A percentile compares a stretch with the other conserved stretches of the same genome.
These are phyloP conservation scores for Vicia faba DNA, from an alignment of 306 rosid species.

Conservation along the genomic window DNA sequence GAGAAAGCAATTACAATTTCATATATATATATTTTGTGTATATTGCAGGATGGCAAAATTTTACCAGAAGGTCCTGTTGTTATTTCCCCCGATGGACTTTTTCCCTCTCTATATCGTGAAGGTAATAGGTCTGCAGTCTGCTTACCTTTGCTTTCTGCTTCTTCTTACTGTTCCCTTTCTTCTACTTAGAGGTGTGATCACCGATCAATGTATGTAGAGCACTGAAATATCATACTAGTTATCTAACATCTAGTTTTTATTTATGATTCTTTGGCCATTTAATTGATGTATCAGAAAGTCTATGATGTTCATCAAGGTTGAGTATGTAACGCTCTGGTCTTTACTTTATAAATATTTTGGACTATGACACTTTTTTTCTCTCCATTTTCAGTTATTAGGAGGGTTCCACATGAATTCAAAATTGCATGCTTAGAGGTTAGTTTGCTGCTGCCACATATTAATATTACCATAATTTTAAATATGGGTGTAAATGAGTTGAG, in stretches of 20 bases:
- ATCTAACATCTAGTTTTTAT: conserved; percentile 2
- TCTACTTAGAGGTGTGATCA: conserved; percentile 9
- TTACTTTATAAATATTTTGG: conserved; percentile 23
- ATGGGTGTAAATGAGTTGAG: neutral
- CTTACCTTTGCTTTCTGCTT: conserved; percentile 20
- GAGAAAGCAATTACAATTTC: conserved; percentile 14
- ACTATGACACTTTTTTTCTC: conserved; percentile 30
- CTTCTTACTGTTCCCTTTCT: neutral
- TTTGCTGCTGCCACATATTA: conserved; percentile 28
- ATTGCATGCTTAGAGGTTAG: conserved; percentile 92
- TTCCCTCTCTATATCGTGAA: conserved; percentile 95
- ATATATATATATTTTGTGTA: conserved; percentile 22
- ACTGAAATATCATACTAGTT: neutral
- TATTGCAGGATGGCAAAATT: conserved; percentile 81
- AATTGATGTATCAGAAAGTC: conserved; percentile 13
- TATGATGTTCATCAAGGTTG: conserved; percentile 19
- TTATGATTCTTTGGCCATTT: conserved; percentile 11
- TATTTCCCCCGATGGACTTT: conserved; percentile 96
- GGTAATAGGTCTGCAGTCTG: conserved; percentile 51
- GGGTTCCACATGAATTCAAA: conserved; percentile 99
- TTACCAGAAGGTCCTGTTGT: conserved; percentile 96
- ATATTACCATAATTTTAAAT: conserved; percentile 15
- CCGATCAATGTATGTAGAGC: conserved; percentile 8
- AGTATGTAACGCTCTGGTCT: conserved; percentile 20
- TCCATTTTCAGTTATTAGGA: conserved; percentile 72